Evolutionary conservation across 1,139 yeast genomes (phyloP).

Genomic region (Torulaspora pretoriensis): DNA sequence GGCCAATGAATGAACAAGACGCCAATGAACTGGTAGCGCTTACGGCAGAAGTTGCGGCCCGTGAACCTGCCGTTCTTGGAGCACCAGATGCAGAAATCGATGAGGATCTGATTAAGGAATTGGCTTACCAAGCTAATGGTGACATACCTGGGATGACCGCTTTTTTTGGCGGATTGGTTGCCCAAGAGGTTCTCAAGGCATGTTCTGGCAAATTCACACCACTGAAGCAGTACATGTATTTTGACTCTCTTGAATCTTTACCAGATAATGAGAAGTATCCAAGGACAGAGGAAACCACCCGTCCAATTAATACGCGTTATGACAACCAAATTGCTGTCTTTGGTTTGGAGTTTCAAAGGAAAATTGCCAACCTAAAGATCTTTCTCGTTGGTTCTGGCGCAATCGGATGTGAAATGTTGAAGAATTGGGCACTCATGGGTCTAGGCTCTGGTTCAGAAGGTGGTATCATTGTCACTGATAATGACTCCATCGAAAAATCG

Average conservation of each 20-base stretch:
- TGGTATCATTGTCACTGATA: conserved; percentile 80
- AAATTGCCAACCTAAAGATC: conserved; percentile 69
- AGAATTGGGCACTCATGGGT: conserved; percentile 98
- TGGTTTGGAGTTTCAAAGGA: conserved; percentile 72
- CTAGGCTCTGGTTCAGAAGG: conserved; percentile 90
- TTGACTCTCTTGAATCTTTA: conserved; percentile 88
- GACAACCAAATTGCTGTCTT: conserved; percentile 93
- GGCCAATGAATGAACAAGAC: conserved; percentile 71
- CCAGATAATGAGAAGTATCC: conserved; percentile 56
- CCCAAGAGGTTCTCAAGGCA: conserved; percentile 94
- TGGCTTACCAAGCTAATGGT: conserved; percentile 84
- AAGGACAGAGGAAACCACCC: conserved; percentile 67
- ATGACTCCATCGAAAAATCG: conserved; percentile 91
- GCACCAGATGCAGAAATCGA: conserved; percentile 53
- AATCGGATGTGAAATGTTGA: conserved; percentile 97
- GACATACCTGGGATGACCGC: conserved; percentile 90
- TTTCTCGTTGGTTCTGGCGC: conserved; percentile 98
- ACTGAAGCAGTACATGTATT: conserved; percentile 83
- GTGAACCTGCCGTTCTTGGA: conserved; percentile 56
- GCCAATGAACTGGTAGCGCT: conserved; percentile 62
- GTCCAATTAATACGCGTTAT: conserved; percentile 76
- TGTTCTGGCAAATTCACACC: conserved; percentile 93
- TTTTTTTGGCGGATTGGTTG: conserved; percentile 88
- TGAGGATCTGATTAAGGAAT: conserved; percentile 61
- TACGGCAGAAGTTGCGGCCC: conserved; percentile 56